Percentiles rank a stretch among this genome's conserved stretches.
phyloP scores from a whole-genome alignment of 148 eudicot species.

The Cornus suecica region DNA sequence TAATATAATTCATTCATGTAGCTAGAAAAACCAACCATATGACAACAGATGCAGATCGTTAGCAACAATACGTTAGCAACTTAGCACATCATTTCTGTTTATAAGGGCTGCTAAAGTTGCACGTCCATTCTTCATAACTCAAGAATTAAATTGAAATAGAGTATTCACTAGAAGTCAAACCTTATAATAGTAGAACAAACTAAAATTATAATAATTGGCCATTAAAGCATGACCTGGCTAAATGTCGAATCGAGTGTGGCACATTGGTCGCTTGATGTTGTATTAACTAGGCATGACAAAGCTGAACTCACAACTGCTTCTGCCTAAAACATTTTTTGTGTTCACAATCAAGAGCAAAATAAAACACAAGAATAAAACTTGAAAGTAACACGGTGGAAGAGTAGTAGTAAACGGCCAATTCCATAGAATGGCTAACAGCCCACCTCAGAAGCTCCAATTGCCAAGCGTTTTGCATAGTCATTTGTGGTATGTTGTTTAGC shows the following conservation, averaged over 20 bases:
- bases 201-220: background rate
- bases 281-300: slow-evolving; percentile 49
- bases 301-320: slow-evolving; percentile 62
- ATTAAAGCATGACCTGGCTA: slow-evolving; percentile 49
- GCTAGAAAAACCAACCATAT: background rate
- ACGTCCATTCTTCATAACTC: background rate
- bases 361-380: slow-evolving; percentile 1
- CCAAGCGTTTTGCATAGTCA: slow-evolving; percentile 75
- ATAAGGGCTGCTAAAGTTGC: background rate
- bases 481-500: slow-evolving; percentile 75
- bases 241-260: slow-evolving; percentile 30
- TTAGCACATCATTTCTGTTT: background rate
- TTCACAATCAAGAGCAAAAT: background rate
- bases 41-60: background rate
- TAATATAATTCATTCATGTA: background rate
- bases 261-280: slow-evolving; percentile 37
- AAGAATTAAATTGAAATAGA: background rate
- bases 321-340: slow-evolving; percentile 43
- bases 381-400: background rate
- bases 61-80: background rate
- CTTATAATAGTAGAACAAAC: background rate
- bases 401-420: background rate
- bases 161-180: background rate
- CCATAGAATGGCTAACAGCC: background rate
- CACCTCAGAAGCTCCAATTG: slow-evolving; percentile 78